A percentile compares a stretch with the other conserved stretches of the same genome.
phyloP scores from a whole-genome alignment of 2,329 filamentous ascomycete species.

The Lanzia echinophila region DNA sequence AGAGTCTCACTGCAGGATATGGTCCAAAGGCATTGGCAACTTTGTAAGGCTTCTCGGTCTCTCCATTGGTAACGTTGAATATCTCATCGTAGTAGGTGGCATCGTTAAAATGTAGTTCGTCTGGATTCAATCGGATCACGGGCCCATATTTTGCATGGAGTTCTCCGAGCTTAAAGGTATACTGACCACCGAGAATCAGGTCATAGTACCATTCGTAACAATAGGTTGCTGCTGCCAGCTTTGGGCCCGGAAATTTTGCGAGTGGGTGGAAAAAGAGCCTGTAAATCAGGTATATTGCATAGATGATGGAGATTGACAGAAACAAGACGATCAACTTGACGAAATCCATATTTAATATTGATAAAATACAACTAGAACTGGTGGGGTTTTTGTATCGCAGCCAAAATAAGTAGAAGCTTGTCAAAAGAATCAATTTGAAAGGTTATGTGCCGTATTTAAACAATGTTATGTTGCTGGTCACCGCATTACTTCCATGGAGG shows the following conservation, averaged over 20 bases:
- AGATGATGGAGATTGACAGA: too few relatives aligned
- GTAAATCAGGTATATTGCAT: not conserved
- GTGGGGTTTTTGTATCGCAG: too few relatives aligned
- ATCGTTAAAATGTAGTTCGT: slow-evolving; percentile 12
- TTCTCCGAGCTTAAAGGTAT: slow-evolving; percentile 36
- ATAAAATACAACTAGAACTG: too few relatives aligned
- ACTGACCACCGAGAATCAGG: slow-evolving; percentile 35
- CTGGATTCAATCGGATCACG: slow-evolving; percentile 12
- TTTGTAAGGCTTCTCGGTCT: not conserved
- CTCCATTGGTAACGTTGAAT: not conserved
- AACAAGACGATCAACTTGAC: too few relatives aligned
- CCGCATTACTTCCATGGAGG: too few relatives aligned
- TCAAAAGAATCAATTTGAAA: too few relatives aligned
- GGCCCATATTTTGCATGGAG: slow-evolving; percentile 36
- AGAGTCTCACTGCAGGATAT: not conserved
- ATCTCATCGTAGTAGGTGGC: slow-evolving; percentile 14
- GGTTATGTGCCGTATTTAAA: too few relatives aligned
- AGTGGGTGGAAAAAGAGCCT: slow-evolving; percentile 2
- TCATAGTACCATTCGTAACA: slow-evolving; percentile 34
- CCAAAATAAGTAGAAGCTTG: too few relatives aligned
- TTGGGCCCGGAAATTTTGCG: not conserved
- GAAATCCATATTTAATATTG: too few relatives aligned
- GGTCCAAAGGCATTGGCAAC: slow-evolving; percentile 4
- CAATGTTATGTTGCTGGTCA: too few relatives aligned
- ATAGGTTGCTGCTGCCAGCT: not conserved